phyloP scores from a whole-genome alignment of 2,329 filamentous ascomycete species.

The Calonectria naviculata region DNA sequence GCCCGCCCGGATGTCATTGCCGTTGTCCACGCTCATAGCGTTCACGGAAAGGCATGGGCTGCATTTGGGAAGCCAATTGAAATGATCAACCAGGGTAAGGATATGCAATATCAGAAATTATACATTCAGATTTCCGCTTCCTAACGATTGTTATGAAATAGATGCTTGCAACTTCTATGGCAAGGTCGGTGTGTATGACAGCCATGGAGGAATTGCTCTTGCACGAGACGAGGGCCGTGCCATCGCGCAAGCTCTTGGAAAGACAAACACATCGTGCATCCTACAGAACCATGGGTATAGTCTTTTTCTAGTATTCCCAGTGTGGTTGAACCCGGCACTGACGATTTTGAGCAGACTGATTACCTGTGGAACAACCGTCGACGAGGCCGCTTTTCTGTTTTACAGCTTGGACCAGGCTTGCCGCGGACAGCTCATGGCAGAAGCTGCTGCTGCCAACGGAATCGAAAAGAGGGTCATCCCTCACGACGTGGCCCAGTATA shows the following conservation, averaged over 20 bases:
- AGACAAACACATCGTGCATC: background rate
- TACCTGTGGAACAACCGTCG: background rate
- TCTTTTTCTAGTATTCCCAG: too few relatives aligned
- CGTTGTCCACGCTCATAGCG: background rate
- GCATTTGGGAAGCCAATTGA: background rate
- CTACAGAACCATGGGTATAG: background rate
- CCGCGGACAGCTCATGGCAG: background rate
- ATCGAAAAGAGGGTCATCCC: background rate
- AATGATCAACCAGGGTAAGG: background rate
- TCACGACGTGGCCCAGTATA: background rate
- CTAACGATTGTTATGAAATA: background rate
- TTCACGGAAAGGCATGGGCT: conserved; percentile 1
- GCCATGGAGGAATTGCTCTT: background rate
- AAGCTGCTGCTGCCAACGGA: background rate
- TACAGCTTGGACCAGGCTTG: background rate
- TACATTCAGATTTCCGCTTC: background rate
- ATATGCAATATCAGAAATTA: too few relatives aligned
- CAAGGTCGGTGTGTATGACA: background rate
- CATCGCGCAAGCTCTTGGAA: background rate
- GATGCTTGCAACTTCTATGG: background rate
- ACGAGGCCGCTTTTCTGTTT: conserved; percentile 1
- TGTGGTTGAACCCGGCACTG: background rate
- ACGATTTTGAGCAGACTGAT: background rate
- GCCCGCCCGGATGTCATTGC: conserved; percentile 9
- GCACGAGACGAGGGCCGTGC: background rate